These are phyloP conservation scores for Wickerhamomyces hampshirensis DNA, from an alignment of 805 yeast genomes.

Conservation along the genomic window DNA sequence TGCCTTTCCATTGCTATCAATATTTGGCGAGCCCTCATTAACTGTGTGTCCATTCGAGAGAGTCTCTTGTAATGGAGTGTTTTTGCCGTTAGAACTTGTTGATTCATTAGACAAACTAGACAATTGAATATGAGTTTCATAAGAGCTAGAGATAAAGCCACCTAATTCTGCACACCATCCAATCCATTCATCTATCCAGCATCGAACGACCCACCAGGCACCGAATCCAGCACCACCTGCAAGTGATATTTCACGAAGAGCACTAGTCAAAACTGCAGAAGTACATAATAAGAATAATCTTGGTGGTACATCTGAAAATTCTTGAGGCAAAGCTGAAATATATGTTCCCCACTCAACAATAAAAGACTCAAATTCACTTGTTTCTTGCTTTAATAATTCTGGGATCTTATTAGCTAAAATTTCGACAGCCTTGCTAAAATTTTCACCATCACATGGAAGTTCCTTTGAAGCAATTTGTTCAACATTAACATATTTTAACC, in stretches of 20 bases:
- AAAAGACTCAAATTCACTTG: conserved; percentile 10
- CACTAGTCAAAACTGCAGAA: conserved; percentile 50
- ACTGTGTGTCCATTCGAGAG: too few relatives aligned
- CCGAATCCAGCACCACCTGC: conserved; percentile 57
- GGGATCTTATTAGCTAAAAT: conserved; percentile 34
- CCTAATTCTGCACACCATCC: conserved; percentile 63
- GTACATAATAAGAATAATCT: conserved; percentile 49
- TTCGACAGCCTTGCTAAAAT: conserved; percentile 28
- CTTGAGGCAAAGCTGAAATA: conserved; percentile 38
- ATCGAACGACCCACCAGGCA: conserved; percentile 71
- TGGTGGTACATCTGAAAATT: conserved; percentile 49
- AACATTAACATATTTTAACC: conserved; percentile 47
- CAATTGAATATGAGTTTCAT: conserved; percentile 6
- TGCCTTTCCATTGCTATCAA: not conserved
- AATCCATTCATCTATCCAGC: conserved; percentile 75
- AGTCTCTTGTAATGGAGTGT: too few relatives aligned
- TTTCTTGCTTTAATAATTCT: conserved; percentile 23
- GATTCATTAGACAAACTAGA: conserved; percentile 4
- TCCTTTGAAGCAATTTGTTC: conserved; percentile 42
- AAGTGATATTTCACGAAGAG: conserved; percentile 57
- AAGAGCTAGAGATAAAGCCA: conserved; percentile 34
- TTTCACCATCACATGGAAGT: conserved; percentile 41
- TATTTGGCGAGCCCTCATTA: not conserved
- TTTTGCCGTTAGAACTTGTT: too few relatives aligned
- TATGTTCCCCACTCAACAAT: conserved; percentile 29